These are phyloP conservation scores for Cyclotella cryptica DNA, from an alignment of 108 stramenopile genomes.

Conservation along the genomic window DNA sequence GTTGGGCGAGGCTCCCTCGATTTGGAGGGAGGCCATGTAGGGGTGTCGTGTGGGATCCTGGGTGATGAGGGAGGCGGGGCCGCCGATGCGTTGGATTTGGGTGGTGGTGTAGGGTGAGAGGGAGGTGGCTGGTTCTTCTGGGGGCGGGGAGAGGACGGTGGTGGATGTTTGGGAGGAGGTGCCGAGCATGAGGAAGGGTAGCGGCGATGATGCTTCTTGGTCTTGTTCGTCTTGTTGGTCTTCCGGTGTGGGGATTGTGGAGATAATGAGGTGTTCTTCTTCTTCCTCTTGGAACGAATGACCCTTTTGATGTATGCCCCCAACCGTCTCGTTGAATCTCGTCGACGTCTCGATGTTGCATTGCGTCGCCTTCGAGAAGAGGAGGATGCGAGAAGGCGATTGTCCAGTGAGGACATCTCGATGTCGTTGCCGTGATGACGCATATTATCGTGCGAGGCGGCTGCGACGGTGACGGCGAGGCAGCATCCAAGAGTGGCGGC, in stretches of 20 bases:
- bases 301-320: slow-evolving; percentile 17
- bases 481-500: slow-evolving; percentile 12
- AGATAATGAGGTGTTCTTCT: background rate
- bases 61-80: background rate
- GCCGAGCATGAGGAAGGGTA: slow-evolving; percentile 3
- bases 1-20: slow-evolving; percentile 35
- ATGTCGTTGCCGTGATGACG: background rate
- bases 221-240: background rate
- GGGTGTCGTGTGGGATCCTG: slow-evolving; percentile 22
- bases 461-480: slow-evolving; percentile 11
- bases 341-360: background rate
- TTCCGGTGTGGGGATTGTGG: background rate
- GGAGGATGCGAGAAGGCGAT: too few species aligned
- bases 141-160: background rate
- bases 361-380: too few species aligned
- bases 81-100: slow-evolving; percentile 11
- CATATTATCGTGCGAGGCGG: background rate
- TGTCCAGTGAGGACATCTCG: background rate
- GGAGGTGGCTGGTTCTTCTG: slow-evolving; percentile 14
- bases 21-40: slow-evolving; percentile 57
- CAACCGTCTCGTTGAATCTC: background rate
- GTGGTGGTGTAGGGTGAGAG: background rate
- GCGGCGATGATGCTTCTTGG: background rate
- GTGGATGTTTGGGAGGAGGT: background rate
- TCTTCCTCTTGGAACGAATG: slow-evolving; percentile 11